These are phyloP conservation scores for Termitomyces sp. DNA, from an alignment of 1,284 basidiomycete species.

Conservation along the genomic window DNA sequence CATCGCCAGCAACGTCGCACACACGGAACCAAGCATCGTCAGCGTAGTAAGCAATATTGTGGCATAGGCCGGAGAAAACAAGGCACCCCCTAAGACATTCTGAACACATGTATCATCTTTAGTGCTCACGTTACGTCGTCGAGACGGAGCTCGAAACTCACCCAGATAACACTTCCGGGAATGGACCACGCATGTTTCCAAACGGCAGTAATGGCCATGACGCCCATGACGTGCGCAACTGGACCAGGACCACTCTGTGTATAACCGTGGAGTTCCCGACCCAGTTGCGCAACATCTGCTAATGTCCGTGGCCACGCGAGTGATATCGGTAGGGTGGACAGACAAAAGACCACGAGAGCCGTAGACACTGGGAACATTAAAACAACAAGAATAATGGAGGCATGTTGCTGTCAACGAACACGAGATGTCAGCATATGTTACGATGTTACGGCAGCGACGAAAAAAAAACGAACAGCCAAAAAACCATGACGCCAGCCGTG, in stretches of 20 bases:
- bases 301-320: conserved; percentile 71
- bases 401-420: conserved; percentile 42
- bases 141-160: conserved; percentile 34
- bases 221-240: conserved; percentile 70
- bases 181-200: conserved; percentile 97
- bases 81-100: conserved; percentile 87
- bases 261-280: conserved; percentile 70
- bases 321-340: conserved; percentile 62
- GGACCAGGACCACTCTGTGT: conserved; percentile 62
- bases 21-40: conserved; percentile 81
- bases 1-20: conserved; percentile 71
- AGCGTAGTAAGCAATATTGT: conserved; percentile 75
- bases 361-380: conserved; percentile 61
- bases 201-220: conserved; percentile 77
- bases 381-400: conserved; percentile 62
- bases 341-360: conserved; percentile 35
- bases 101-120: conserved; percentile 28
- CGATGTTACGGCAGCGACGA: conserved; percentile 20
- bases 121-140: conserved; percentile 9
- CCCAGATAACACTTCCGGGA: conserved; percentile 86
- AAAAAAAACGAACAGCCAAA: conserved; percentile 42
- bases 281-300: conserved; percentile 67
- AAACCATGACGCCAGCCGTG: conserved; percentile 37
- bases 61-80: conserved; percentile 77
- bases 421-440: conserved; percentile 12